Evolutionary conservation across 2,329 filamentous ascomycete species (phyloP).

Genomic region (Sclerotiophoma versabilis): DNA sequence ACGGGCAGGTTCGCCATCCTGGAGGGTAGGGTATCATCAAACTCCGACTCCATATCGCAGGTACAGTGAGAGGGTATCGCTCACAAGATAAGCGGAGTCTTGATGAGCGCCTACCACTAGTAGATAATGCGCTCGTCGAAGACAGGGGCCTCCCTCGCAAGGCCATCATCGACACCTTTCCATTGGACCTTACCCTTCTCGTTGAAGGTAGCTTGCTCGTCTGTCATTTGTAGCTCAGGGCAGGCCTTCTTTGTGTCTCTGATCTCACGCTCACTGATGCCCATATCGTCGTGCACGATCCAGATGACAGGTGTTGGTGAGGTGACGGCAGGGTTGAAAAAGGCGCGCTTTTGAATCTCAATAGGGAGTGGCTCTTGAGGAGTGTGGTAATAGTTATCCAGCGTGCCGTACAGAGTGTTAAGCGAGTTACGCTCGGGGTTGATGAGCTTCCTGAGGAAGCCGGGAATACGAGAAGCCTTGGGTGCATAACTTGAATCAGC

Average conservation of each 20-base stretch:
- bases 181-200: conserved; percentile 56
- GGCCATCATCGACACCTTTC: conserved; percentile 48
- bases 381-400: conserved; percentile 44
- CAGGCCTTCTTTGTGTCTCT: conserved; percentile 49
- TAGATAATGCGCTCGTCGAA: conserved; percentile 50
- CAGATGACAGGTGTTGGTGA: conserved; percentile 54
- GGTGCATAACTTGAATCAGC: conserved; percentile 21
- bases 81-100: not conserved
- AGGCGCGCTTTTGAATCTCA: conserved; percentile 52
- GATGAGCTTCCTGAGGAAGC: conserved; percentile 42
- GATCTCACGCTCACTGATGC: conserved; percentile 53
- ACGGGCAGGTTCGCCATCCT: not conserved
- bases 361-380: conserved; percentile 42
- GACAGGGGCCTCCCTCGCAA: conserved; percentile 53
- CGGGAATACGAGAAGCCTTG: conserved; percentile 38
- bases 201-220: conserved; percentile 55
- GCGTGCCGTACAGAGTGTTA: conserved; percentile 34
- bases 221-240: conserved; percentile 51
- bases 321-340: conserved; percentile 54
- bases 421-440: conserved; percentile 45
- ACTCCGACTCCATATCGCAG: conserved; percentile 5
- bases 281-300: conserved; percentile 55
- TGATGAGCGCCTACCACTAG: conserved; percentile 23
- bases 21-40: conserved; percentile 6
- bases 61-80: not conserved